Percentiles rank a stretch among this genome's conserved stretches.
Conservation (phyloP, 2,329 filamentous ascomycete genomes). For the Dryadomyces quercus-mongolicae region DNA sequence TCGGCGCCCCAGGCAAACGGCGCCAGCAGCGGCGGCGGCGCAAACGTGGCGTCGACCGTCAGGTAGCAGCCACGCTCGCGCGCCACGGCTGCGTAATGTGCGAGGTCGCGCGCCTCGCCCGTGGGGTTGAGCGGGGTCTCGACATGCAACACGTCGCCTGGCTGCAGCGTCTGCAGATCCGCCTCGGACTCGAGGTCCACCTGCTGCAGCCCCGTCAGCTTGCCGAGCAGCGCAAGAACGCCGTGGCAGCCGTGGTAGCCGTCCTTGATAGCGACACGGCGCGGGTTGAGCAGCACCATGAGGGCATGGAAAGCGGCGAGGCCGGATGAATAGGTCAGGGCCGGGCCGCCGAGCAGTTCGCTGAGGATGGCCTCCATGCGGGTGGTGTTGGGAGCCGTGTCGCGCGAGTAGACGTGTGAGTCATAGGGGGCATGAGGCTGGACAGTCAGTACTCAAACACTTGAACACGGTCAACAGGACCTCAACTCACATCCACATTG, state of each 20-base stretch:
- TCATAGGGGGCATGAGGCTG: constrained; percentile 38
- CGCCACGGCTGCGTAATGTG: constrained; percentile 59
- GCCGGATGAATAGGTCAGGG: constrained; percentile 72
- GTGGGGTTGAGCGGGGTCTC: constrained; percentile 92
- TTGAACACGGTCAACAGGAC: not conserved
- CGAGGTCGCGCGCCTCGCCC: constrained; percentile 66
- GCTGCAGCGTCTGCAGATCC: constrained; percentile 45
- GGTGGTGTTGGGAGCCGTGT: constrained; percentile 65
- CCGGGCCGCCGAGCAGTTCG: constrained; percentile 55
- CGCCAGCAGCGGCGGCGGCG: constrained; percentile 77
- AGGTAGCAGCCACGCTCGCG: constrained; percentile 61
- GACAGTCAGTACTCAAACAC: not conserved
- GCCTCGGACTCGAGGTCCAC: constrained; percentile 47
- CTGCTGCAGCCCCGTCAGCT: constrained; percentile 62
- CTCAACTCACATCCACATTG: constrained; percentile 46
- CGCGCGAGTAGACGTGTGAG: constrained; percentile 73
- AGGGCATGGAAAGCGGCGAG: constrained; percentile 82
- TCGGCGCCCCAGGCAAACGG: constrained; percentile 76
- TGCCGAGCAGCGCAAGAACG: constrained; percentile 60
- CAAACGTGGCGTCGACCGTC: constrained; percentile 85
- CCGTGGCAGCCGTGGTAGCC: constrained; percentile 94
- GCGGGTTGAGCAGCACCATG: constrained; percentile 72
- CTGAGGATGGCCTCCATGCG: constrained; percentile 77
- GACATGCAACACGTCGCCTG: constrained; percentile 77
- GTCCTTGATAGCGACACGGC: constrained; percentile 64